Conservation (phyloP, 2,329 filamentous ascomycete genomes). For the Chaetomiaceae sp. region DNA sequence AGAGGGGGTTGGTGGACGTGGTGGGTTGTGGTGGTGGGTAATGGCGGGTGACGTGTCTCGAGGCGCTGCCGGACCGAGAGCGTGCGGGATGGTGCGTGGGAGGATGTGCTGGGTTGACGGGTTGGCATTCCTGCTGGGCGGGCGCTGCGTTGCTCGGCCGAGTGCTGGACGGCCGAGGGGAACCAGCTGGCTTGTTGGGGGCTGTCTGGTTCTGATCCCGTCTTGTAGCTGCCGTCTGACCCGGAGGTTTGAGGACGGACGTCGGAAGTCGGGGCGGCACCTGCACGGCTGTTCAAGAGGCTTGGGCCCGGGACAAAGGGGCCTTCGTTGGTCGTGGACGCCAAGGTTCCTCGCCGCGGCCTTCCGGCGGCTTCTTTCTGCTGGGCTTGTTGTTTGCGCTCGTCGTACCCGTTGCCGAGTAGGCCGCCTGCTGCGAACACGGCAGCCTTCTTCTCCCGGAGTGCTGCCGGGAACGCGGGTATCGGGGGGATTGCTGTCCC, state of each 20-base stretch:
- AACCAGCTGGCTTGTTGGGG: conserved; percentile 33
- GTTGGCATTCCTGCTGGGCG: background rate
- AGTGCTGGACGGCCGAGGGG: conserved; percentile 34
- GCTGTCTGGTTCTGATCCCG: conserved; percentile 16
- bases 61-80: conserved; percentile 5
- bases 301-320: conserved; percentile 55
- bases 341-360: conserved; percentile 6
- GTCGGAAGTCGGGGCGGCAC: background rate
- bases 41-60: conserved; percentile 26
- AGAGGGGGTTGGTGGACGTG: background rate
- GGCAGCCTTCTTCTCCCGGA: conserved; percentile 35
- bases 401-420: conserved; percentile 46
- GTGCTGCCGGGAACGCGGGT: conserved; percentile 20
- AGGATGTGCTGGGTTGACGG: conserved; percentile 17
- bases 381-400: conserved; percentile 38
- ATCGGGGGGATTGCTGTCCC: background rate
- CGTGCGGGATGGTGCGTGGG: conserved; percentile 5
- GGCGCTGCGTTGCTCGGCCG: conserved; percentile 20
- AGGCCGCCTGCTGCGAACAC: conserved; percentile 50
- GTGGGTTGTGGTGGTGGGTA: background rate
- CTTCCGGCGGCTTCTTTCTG: conserved; percentile 19
- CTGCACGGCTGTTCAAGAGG: conserved; percentile 45
- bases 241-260: conserved; percentile 2
- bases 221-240: conserved; percentile 24
- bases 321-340: conserved; percentile 29